These are phyloP conservation scores for Naegleria gruberi DNA, from an alignment of 208 protist species.

Conservation along the genomic window DNA sequence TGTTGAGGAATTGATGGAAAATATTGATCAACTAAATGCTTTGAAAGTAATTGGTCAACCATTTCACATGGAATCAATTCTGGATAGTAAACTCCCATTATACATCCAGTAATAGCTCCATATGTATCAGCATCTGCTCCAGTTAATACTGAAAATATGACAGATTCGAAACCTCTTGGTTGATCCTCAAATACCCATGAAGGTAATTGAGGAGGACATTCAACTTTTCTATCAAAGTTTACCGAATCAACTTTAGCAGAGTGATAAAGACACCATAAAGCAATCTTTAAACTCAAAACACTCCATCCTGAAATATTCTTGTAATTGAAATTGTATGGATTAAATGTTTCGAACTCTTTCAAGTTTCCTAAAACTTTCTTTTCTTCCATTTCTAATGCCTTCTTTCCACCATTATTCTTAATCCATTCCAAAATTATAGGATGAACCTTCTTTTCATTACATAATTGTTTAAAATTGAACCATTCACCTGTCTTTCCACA, in stretches of 20 bases:
- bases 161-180: neutral
- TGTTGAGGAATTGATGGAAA: no score
- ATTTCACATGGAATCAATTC: neutral
- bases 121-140: neutral
- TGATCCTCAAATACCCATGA: neutral
- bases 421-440: neutral
- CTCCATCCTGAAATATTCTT: neutral
- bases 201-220: neutral
- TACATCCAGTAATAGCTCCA: neutral
- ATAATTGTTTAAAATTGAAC: neutral
- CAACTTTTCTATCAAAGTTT: neutral
- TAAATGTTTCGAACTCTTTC: neutral
- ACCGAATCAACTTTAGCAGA: no score
- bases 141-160: neutral
- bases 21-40: neutral
- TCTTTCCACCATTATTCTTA: neutral
- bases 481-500: neutral
- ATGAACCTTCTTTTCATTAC: neutral
- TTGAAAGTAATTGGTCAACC: neutral
- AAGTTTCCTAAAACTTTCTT: neutral
- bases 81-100: neutral
- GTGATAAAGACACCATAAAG: neutral
- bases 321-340: neutral
- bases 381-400: neutral
- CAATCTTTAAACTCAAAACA: neutral